These are phyloP conservation scores for Fraxinus anomala DNA, from an alignment of 257 asterid species.

Conservation along the genomic window DNA sequence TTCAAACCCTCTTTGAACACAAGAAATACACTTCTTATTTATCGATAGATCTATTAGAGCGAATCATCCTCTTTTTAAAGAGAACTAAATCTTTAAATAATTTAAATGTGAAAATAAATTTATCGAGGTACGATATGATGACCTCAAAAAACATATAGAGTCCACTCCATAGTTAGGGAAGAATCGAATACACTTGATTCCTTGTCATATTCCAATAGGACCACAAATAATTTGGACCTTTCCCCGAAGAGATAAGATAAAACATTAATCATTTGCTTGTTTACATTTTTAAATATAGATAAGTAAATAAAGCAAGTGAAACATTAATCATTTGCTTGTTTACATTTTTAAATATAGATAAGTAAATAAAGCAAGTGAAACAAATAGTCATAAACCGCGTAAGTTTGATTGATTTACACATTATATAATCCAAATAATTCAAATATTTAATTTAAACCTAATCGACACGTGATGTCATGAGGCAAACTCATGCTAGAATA, in stretches of 20 bases:
- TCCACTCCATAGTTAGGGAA: neutral
- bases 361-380: no score
- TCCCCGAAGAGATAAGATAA: neutral
- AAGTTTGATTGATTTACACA: neutral
- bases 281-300: no score
- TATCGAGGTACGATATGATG: no score
- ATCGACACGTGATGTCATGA: neutral
- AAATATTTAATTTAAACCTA: neutral
- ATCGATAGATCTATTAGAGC: no score
- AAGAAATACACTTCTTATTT: no score
- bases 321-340: neutral
- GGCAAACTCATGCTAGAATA: neutral
- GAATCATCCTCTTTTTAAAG: no score
- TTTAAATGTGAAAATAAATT: no score
- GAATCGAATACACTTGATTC: neutral
- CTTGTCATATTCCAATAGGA: neutral
- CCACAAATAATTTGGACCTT: neutral
- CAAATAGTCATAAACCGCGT: neutral
- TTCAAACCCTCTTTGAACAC: no score
- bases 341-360: neutral
- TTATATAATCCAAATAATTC: neutral
- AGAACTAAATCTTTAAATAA: no score
- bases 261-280: neutral
- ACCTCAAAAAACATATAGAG: no score
- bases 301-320: no score